Base-by-base conservation (phyloP, 768 basidiomycete genomes). In the Lenzites betulinus region DNA sequence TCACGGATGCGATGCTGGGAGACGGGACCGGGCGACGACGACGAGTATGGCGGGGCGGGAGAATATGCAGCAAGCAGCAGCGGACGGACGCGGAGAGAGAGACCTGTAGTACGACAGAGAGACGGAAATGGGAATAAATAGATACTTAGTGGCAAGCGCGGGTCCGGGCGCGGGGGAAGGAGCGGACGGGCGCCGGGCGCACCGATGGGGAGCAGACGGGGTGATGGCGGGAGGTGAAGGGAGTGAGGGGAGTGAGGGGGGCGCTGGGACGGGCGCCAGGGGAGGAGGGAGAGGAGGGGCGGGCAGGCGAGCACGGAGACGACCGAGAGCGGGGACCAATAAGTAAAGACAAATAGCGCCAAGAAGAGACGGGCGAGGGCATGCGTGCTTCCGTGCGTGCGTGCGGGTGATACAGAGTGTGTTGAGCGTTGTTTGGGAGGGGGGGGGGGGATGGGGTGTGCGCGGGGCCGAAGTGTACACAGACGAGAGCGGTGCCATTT, bases 331-430 rank as follows among this genome's bases (percentile, higher is more conserved):
- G 35, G 51, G 47, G 53, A 61, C 62, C 62, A 66, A 66, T 66
- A 66, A 66, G 65, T 66, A 66, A 62, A 57, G 61, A 62, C 58
- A 64, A 64, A 66, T 65, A 65, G 50, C 56, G 59, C 64, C 65
- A 62, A 66, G 62, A 66, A 60, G 33, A 47, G 46, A 64, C 62
- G 62, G 56, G 54, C 46, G 59, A 36, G 11, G 30, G 30, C 30
- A 63, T 63, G 62, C 62, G 51, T 54, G 49, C 51, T 42, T 54
- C 36, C 36, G 55, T 66, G 65, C 53, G 51, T 57, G 46, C 58
- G 55, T 43, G 52, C 23, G 28, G 22, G 55, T 60, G 63, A 60
- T 64, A 64, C 63, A 64, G 52, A 58, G 63, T 26, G 52, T 30
- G 48, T 18, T n/a, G 46, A n/a, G n/a, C n/a, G n/a, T 30, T 13